Base-by-base conservation (phyloP, 75 land plant species). In the Cryptomeria japonica region DNA sequence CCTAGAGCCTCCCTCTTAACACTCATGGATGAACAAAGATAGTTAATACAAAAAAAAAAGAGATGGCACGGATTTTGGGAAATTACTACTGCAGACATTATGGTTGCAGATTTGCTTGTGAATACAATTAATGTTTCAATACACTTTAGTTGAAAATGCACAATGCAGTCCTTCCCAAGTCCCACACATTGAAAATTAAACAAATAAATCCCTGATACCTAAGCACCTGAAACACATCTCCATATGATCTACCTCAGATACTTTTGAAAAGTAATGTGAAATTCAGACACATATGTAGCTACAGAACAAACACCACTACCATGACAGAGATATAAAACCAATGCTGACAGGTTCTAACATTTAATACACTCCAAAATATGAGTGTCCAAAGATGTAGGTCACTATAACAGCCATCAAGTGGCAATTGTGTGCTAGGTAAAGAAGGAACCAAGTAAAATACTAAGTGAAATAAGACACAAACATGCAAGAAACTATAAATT, bases 101-200 rank as follows among this genome's bases (percentile, higher is more conserved):
- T 12, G 46, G 2, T 28, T 28, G 46, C 47, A 25, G 38, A 9
- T 25, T 19, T 42, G 31, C 47, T 42, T 42, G 84, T n/a, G 49
- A 78, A 28, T 80, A 44, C 10, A 42, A 80, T 42, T 18, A 80
- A 80, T 41, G 83, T 44, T 78, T 44, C 83, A 80, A 80, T 80
- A 10, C 47, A 11, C 44, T 80, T 16, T 72, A 72, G 34, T 31
- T 8, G 31, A 68, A 19, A 68, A 68, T 68, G 6, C 31, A 72
- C 9, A 31, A 8, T 47, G 31, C 32, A 73, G 11, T 32, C 77
- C 34, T 37, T 73, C 70, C 77, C 5, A 32, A 11, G 34, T 1
- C 70, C 77, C 5, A 73, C 1, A 34, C 1, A 73, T 73, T 31
- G 37, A 32, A 31, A 25, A 73, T 73, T 32, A 73, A 10, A 73